These are phyloP conservation scores for Candida coquimbonensis DNA, from an alignment of 805 yeast genomes.

Conservation along the genomic window DNA sequence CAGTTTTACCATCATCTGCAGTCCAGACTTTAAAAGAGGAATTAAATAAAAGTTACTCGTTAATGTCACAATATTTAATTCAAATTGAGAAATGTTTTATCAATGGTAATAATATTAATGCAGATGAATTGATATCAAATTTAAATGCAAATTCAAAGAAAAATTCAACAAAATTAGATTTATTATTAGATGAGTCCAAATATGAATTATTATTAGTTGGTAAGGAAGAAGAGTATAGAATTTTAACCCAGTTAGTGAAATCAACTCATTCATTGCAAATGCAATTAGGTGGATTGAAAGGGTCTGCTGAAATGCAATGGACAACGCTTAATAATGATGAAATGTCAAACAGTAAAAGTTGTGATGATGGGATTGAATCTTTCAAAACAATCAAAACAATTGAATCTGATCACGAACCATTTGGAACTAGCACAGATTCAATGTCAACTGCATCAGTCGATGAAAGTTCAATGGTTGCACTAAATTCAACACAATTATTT, in stretches of 20 bases:
- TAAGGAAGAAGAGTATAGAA: conserved; percentile 42
- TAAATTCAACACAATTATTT: conserved; percentile 39
- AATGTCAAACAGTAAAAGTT: neutral
- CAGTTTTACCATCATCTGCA: conserved; percentile 59
- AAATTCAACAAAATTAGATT: conserved; percentile 32
- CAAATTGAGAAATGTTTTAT: conserved; percentile 42
- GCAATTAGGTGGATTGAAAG: conserved; percentile 59
- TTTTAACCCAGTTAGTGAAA: conserved; percentile 40
- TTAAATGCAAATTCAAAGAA: conserved; percentile 33
- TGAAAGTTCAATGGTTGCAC: conserved; percentile 13
- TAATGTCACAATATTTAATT: conserved; percentile 43
- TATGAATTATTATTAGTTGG: conserved; percentile 55
- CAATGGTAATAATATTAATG: conserved; percentile 33
- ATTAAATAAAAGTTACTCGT: conserved; percentile 44
- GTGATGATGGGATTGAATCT: neutral
- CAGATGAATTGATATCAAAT: conserved; percentile 27
- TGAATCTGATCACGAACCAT: conserved; percentile 1
- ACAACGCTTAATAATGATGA: conserved; percentile 35
- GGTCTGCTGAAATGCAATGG: conserved; percentile 65
- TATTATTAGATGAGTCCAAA: conserved; percentile 47
- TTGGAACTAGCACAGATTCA: neutral
- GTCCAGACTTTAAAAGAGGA: conserved; percentile 34
- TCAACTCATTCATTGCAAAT: conserved; percentile 45
- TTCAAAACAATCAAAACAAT: conserved; percentile 3
- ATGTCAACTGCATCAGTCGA: neutral